These are phyloP conservation scores for Candida krabiensis DNA, from an alignment of 805 yeast genomes.

Conservation along the genomic window DNA sequence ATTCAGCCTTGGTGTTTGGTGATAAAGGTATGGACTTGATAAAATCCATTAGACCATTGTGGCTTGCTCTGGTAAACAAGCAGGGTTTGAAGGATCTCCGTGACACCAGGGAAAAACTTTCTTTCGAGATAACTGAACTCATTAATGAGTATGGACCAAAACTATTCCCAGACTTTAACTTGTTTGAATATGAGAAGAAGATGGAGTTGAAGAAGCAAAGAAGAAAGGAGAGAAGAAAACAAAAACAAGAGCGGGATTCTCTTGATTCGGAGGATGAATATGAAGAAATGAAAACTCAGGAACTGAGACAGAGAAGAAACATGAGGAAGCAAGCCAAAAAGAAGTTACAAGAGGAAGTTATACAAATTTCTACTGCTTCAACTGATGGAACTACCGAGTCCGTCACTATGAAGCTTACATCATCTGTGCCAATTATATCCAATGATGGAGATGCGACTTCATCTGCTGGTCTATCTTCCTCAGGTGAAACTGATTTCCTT, in stretches of 20 bases:
- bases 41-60: constrained; percentile 80
- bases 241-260: constrained; percentile 19
- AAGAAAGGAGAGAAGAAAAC: constrained; percentile 27
- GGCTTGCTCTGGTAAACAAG: constrained; percentile 61
- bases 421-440: constrained; percentile 53
- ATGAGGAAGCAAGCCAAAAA: constrained; percentile 27
- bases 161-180: constrained; percentile 81
- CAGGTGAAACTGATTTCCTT: constrained; percentile 28
- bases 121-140: constrained; percentile 71
- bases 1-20: constrained; percentile 88
- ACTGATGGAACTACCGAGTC: constrained; percentile 38
- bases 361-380: constrained; percentile 20
- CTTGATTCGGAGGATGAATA: constrained; percentile 44
- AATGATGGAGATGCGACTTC: constrained; percentile 38
- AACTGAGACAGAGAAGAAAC: constrained; percentile 43
- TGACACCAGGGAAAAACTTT: constrained; percentile 57
- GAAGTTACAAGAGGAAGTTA: too few species aligned
- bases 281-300: constrained; percentile 50
- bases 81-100: constrained; percentile 59
- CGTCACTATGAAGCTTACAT: constrained; percentile 43
- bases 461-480: constrained; percentile 31
- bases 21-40: constrained; percentile 90
- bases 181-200: constrained; percentile 45
- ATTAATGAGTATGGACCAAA: constrained; percentile 84
- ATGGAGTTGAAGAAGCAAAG: constrained; percentile 33